phyloP scores from a whole-genome alignment of 805 yeast species.

The Brettanomyces anomalus region DNA sequence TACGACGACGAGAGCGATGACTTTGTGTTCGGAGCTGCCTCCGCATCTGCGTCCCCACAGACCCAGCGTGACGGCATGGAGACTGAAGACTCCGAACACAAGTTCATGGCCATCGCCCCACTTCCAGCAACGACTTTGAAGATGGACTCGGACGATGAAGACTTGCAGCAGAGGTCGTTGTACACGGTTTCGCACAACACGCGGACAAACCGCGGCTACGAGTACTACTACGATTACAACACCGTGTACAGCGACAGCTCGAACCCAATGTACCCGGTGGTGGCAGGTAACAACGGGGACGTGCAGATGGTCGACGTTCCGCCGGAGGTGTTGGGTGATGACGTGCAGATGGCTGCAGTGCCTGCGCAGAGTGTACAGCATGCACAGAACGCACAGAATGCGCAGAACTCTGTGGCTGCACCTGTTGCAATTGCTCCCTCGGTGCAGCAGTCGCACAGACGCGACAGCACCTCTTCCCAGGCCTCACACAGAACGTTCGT shows the following conservation, averaged over 20 bases:
- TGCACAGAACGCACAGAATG: background rate
- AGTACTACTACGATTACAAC: slow-evolving; percentile 72
- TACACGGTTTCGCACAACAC: slow-evolving; percentile 65
- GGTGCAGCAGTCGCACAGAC: no score
- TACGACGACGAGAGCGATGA: slow-evolving; percentile 20
- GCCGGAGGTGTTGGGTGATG: slow-evolving; percentile 28
- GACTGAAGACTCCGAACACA: background rate
- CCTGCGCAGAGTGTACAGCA: background rate
- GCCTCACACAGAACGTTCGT: slow-evolving; percentile 23
- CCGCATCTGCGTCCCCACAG: slow-evolving; percentile 21
- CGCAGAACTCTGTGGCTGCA: no score
- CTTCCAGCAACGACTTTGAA: slow-evolving; percentile 85
- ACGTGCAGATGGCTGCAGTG: background rate
- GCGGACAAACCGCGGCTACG: slow-evolving; percentile 64
- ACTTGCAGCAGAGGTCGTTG: slow-evolving; percentile 42
- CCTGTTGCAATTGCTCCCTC: no score
- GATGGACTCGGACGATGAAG: slow-evolving; percentile 55
- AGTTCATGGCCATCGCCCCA: slow-evolving; percentile 54
- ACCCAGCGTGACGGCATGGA: slow-evolving; percentile 1
- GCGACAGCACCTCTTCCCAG: background rate
- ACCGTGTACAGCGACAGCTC: slow-evolving; percentile 56
- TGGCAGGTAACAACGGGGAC: slow-evolving; percentile 12
- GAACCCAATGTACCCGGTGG: slow-evolving; percentile 26
- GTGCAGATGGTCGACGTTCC: slow-evolving; percentile 30
- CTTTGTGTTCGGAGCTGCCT: slow-evolving; percentile 17